These are phyloP conservation scores for Cicer cuneatum DNA, from an alignment of 306 rosid species.

Conservation along the genomic window DNA sequence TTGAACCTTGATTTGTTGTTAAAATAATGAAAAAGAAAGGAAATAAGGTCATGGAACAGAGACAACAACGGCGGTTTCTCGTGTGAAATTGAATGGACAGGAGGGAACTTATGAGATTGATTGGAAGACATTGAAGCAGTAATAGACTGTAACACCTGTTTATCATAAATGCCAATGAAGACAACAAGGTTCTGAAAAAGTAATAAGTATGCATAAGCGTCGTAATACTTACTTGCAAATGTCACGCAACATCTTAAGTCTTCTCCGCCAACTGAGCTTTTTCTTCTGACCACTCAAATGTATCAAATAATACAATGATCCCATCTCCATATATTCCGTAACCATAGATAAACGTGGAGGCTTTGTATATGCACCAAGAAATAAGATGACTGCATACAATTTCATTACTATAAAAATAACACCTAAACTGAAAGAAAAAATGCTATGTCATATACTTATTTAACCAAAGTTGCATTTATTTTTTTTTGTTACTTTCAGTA, in stretches of 20 bases:
- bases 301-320: constrained; percentile 88
- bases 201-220: constrained; percentile 18
- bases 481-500: constrained; percentile 3
- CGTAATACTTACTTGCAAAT: constrained; percentile 77
- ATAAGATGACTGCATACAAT: constrained; percentile 85
- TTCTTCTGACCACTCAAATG: constrained; percentile 94
- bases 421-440: constrained; percentile 35
- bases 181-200: constrained; percentile 24
- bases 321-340: constrained; percentile 98
- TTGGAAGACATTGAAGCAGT: constrained; percentile 15
- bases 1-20: neutral
- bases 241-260: constrained; percentile 87
- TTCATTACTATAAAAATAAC: constrained; percentile 42
- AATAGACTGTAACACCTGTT: constrained; percentile 20
- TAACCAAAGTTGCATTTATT: constrained; percentile 22
- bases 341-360: constrained; percentile 98
- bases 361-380: constrained; percentile 98
- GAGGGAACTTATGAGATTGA: constrained; percentile 24
- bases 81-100: constrained; percentile 12
- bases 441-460: constrained; percentile 26
- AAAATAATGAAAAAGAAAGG: neutral
- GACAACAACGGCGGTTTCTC: constrained; percentile 12
- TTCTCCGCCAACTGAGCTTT: constrained; percentile 90
- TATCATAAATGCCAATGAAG: constrained; percentile 34
- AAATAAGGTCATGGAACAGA: constrained; percentile 4